Conservation (phyloP, 495 filamentous ascomycete species). For the Podospora tetraspora region DNA sequence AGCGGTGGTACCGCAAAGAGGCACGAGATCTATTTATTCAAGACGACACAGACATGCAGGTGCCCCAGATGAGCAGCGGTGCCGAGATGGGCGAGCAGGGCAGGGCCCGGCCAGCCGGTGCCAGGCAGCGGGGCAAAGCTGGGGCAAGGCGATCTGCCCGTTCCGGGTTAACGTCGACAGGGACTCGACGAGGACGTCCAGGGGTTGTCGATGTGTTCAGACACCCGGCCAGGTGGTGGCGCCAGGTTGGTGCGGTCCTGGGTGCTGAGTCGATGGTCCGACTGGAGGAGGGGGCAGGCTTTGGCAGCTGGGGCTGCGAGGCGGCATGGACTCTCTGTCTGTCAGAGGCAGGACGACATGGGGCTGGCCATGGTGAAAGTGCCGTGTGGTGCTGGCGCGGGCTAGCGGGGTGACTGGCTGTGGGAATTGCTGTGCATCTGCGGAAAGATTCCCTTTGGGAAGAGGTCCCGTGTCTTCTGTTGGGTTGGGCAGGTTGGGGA, state of each 20-base stretch:
- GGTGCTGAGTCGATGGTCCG: not conserved
- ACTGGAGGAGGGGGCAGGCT: not conserved
- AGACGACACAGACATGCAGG: slow-evolving; percentile 9
- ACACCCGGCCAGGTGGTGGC: not conserved
- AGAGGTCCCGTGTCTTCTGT: not conserved
- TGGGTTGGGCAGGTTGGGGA: not conserved
- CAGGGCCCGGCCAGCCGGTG: slow-evolving; percentile 27
- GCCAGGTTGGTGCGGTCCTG: slow-evolving; percentile 2
- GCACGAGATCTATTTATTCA: slow-evolving; percentile 25
- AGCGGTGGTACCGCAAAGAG: slow-evolving; percentile 16
- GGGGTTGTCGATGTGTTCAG: not conserved
- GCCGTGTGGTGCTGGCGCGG: slow-evolving; percentile 13
- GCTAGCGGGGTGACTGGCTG: slow-evolving; percentile 13
- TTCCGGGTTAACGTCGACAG: slow-evolving; percentile 6
- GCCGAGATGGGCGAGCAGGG: not conserved
- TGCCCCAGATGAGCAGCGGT: not conserved
- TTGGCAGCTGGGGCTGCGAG: not conserved
- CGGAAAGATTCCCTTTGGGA: not conserved
- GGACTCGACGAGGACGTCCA: not conserved
- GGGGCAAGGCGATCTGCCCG: slow-evolving; percentile 19
- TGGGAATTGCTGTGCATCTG: not conserved
- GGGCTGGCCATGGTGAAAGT: slow-evolving; percentile 16
- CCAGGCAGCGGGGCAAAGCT: slow-evolving; percentile 20
- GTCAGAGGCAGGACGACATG: slow-evolving; percentile 20
- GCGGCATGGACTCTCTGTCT: slow-evolving; percentile 1